Conservation (phyloP, 257 asterid species). For the Sherardia arvensis region DNA sequence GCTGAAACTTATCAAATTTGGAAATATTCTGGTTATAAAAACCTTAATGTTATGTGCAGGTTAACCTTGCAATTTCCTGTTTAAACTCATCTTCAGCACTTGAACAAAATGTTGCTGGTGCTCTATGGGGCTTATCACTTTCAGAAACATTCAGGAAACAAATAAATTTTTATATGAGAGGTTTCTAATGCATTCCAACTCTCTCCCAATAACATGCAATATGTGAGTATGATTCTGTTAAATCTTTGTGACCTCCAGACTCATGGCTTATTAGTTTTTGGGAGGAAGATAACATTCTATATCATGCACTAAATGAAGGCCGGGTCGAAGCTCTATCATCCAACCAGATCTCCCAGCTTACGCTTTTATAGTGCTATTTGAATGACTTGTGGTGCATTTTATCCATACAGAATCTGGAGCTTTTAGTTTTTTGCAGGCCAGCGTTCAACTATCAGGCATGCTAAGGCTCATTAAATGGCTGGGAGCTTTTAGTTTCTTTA, state of each 20-base stretch:
- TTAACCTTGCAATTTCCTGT: slow-evolving; percentile 38
- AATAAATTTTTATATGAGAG: neutral
- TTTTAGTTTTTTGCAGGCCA: too few relatives aligned
- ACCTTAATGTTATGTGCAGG: slow-evolving; percentile 18
- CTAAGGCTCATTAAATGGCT: too few relatives aligned
- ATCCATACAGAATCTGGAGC: too few relatives aligned
- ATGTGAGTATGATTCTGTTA: neutral
- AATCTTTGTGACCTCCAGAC: neutral
- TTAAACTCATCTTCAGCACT: slow-evolving; percentile 34
- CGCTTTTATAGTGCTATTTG: neutral
- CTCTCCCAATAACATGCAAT: neutral
- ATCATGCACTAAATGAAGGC: too few relatives aligned
- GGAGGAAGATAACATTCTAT: neutral
- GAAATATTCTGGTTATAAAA: slow-evolving; percentile 1
- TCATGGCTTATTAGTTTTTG: neutral
- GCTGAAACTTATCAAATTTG: neutral
- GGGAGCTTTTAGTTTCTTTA: too few relatives aligned
- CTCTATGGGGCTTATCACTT: slow-evolving; percentile 41
- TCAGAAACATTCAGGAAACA: slow-evolving; percentile 73
- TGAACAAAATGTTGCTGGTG: slow-evolving; percentile 45
- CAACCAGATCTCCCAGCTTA: neutral
- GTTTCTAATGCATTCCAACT: neutral
- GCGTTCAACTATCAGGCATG: too few relatives aligned
- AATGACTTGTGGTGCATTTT: neutral
- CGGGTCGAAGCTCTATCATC: neutral